Evolutionary conservation across 2,329 filamentous ascomycete species (phyloP).

Genomic region (Hymenoscyphus repandus): DNA sequence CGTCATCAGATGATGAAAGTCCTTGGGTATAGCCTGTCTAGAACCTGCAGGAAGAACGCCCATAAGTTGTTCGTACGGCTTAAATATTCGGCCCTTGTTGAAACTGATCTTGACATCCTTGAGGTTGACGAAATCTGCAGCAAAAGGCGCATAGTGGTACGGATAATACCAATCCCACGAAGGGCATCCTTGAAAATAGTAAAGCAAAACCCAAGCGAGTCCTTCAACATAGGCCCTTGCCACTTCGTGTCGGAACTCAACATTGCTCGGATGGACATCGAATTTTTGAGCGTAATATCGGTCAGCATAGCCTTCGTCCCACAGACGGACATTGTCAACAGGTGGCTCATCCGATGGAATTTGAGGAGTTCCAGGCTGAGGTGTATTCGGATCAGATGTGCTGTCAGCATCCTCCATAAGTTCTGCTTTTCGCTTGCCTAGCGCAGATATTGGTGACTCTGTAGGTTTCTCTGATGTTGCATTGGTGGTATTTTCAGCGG

Average conservation of each 20-base stretch:
- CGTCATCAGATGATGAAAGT: conserved; percentile 89
- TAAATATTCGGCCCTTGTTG: conserved; percentile 77
- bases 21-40: conserved; percentile 79
- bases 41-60: conserved; percentile 92
- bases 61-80: conserved; percentile 96
- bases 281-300: conserved; percentile 98
- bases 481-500: conserved; percentile 5
- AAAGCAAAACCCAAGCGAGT: conserved; percentile 88
- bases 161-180: conserved; percentile 99
- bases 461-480: conserved; percentile 10
- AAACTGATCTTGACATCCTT: conserved; percentile 75
- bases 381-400: conserved; percentile 55
- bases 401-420: conserved; percentile 56
- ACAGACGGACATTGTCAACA: conserved; percentile 78
- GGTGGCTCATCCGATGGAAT: conserved; percentile 55
- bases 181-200: conserved; percentile 97
- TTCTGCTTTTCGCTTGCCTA: conserved; percentile 74
- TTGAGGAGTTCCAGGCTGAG: conserved; percentile 43
- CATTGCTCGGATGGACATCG: conserved; percentile 71
- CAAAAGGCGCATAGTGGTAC: conserved; percentile 97
- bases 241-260: conserved; percentile 83
- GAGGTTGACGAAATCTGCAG: conserved; percentile 85
- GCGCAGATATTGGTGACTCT: conserved; percentile 41
- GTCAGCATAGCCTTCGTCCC: conserved; percentile 93
- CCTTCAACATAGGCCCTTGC: conserved; percentile 91